Percentiles rank a stretch among this genome's conserved stretches.
Conservation (phyloP, 768 basidiomycete genomes). For the Leccinum longicurvipes region DNA sequence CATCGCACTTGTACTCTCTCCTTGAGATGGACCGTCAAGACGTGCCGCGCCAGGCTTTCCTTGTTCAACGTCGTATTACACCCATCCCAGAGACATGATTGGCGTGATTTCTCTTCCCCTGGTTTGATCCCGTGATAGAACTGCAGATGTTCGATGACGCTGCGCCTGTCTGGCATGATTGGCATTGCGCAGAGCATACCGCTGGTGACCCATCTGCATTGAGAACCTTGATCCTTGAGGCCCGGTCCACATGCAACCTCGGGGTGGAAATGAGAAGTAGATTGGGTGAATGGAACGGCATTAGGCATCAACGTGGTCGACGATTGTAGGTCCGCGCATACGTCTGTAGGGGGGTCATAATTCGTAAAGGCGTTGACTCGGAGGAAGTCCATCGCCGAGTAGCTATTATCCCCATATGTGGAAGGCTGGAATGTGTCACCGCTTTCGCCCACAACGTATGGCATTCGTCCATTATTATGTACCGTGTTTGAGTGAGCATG, state of each 20-base stretch:
- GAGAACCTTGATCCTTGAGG: background rate
- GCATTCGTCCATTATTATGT: background rate
- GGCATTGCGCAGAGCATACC: background rate
- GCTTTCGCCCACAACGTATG: background rate
- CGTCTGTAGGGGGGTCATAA: background rate
- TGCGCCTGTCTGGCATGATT: conserved; percentile 13
- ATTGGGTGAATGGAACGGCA: background rate
- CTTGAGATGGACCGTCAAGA: conserved; percentile 25
- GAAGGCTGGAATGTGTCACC: background rate
- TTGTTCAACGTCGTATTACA: conserved; percentile 23
- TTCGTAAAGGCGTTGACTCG: background rate
- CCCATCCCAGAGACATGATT: conserved; percentile 17
- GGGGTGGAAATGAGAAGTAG: background rate
- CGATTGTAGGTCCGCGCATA: background rate
- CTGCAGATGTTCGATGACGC: conserved; percentile 18
- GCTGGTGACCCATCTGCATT: conserved; percentile 14
- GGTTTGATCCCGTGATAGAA: conserved; percentile 7
- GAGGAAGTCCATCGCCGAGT: background rate
- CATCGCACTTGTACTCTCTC: conserved; percentile 12
- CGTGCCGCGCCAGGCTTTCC: conserved; percentile 29
- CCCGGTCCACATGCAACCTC: background rate
- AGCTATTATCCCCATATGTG: background rate
- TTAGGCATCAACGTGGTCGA: background rate
- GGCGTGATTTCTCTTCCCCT: conserved; percentile 16
- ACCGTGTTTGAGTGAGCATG: background rate